Percentiles rank a stretch among this genome's conserved stretches.
Conservation (phyloP, 345 rosid genomes). For the Heritiera fomes region DNA sequence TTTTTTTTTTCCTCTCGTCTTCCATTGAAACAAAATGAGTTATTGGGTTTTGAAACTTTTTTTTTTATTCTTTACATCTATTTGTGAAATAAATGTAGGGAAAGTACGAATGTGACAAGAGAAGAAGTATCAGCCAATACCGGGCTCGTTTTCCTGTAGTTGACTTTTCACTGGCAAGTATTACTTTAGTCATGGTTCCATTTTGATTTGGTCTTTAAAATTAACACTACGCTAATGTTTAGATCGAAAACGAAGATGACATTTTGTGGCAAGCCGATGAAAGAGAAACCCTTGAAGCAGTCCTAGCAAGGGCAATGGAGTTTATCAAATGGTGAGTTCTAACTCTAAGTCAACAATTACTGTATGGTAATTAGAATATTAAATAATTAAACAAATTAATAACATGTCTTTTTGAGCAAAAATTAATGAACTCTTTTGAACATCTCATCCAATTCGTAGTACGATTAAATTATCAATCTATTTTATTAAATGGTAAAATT, state of each 20-base stretch:
- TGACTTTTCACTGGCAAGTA: constrained; percentile 78
- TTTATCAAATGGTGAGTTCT: constrained; percentile 55
- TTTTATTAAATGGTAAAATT: no score
- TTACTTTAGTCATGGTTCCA: not conserved
- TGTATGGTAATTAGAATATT: no score
- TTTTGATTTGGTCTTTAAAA: not conserved
- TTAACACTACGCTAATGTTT: not conserved
- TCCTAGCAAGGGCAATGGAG: constrained; percentile 58
- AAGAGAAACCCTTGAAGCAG: constrained; percentile 53
- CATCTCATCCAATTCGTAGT: no score
- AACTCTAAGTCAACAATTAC: no score
- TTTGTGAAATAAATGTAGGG: constrained; percentile 41
- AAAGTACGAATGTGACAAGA: constrained; percentile 75
- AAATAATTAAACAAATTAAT: no score
- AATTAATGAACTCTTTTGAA: no score
- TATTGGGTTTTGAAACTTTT: not conserved
- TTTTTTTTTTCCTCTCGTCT: not conserved
- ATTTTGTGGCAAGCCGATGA: constrained; percentile 48
- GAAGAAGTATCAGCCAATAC: constrained; percentile 58
- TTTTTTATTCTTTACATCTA: not conserved
- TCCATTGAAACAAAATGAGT: no score
- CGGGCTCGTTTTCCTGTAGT: constrained; percentile 57
- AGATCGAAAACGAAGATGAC: constrained; percentile 82
- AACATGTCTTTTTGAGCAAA: no score
- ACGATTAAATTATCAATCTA: no score